These are phyloP conservation scores for Ustilago loliicola DNA, from an alignment of 1,284 basidiomycete genomes.

Conservation along the genomic window DNA sequence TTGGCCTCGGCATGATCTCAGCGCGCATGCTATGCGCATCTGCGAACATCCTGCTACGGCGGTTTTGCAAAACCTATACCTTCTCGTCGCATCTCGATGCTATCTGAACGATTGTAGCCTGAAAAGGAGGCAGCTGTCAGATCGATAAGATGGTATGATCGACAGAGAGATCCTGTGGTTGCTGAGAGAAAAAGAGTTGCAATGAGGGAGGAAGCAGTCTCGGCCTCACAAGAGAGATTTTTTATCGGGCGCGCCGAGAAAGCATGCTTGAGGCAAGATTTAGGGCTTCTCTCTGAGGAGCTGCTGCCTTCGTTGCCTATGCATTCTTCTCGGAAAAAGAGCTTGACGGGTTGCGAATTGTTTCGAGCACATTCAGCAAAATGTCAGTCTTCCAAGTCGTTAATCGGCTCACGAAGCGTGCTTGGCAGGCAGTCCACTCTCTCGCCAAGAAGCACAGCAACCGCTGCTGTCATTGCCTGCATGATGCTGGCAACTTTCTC, in stretches of 20 bases:
- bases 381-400: not conserved
- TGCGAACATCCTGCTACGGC: not conserved
- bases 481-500: not conserved
- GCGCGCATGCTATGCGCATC: conserved; percentile 12
- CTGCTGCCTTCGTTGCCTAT: not conserved
- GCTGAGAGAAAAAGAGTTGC: not conserved
- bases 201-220: not conserved
- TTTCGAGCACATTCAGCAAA: conserved; percentile 6
- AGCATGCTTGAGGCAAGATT: not conserved
- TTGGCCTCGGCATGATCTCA: conserved; percentile 15
- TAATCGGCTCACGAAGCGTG: conserved; percentile 1
- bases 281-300: not conserved
- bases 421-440: not conserved
- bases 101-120: too few species aligned
- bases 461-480: conserved; percentile 1
- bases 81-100: too few species aligned
- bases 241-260: conserved; percentile 3
- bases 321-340: not conserved
- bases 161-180: too few species aligned
- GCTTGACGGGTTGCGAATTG: not conserved
- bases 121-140: not conserved
- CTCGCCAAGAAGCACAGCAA: conserved; percentile 2
- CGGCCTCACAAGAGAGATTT: not conserved
- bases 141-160: not conserved
- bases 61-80: not conserved